Conservation (phyloP, 116 monocot species). For the Zostera marina region DNA sequence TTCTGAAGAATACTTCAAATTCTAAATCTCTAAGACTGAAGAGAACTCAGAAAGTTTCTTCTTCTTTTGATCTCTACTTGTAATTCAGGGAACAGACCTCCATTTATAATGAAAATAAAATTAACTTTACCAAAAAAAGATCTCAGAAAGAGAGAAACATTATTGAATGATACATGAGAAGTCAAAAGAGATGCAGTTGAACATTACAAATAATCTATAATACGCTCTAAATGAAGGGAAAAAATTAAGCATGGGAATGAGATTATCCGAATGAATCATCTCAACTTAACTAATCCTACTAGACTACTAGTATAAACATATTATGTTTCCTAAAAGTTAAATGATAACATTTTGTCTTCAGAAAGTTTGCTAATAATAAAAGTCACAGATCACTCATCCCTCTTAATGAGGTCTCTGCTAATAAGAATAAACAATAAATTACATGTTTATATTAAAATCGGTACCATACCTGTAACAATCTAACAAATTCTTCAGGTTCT, state of each 20-base stretch:
- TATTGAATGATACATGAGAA: too few relatives aligned
- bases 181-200: too few relatives aligned
- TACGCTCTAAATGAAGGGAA: too few relatives aligned
- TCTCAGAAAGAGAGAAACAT: too few relatives aligned
- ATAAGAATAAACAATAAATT: background rate
- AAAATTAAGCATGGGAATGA: too few relatives aligned
- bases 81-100: too few relatives aligned
- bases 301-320: conserved; percentile 30
- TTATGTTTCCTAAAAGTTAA: conserved; percentile 53
- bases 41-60: too few relatives aligned
- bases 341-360: background rate
- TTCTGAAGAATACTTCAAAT: background rate
- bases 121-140: too few relatives aligned
- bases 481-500: conserved; percentile 79
- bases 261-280: conserved; percentile 26
- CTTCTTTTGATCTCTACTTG: too few relatives aligned
- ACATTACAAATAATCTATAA: too few relatives aligned
- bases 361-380: background rate
- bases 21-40: background rate
- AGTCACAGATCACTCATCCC: background rate
- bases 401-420: background rate
- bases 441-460: background rate
- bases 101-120: too few relatives aligned
- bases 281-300: conserved; percentile 71
- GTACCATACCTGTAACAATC: conserved; percentile 55